These are phyloP conservation scores for Selenicereus undatus DNA, from an alignment of 148 eudicot species.

Conservation along the genomic window DNA sequence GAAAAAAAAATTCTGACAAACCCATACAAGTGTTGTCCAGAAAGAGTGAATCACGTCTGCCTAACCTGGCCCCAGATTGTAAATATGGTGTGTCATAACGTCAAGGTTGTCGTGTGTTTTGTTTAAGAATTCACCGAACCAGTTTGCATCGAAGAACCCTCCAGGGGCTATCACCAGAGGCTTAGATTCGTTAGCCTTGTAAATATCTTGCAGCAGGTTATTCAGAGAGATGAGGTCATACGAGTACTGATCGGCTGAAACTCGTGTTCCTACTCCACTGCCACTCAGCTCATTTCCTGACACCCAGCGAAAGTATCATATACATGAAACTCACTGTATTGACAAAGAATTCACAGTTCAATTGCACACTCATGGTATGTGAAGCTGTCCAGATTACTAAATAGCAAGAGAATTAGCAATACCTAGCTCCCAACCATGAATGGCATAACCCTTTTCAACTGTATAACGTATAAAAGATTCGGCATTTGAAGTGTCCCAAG, in stretches of 20 bases:
- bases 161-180: constrained; percentile 74
- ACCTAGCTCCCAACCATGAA: constrained; percentile 93
- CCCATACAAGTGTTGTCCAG: no score
- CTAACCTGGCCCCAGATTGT: constrained; percentile 90
- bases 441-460: constrained; percentile 53
- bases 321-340: background rate
- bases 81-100: constrained; percentile 83
- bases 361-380: background rate
- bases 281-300: constrained; percentile 93
- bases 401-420: background rate
- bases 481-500: constrained; percentile 80
- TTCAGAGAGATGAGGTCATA: constrained; percentile 43
- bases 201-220: constrained; percentile 45
- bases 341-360: background rate
- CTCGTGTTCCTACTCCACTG: constrained; percentile 64
- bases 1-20: no score
- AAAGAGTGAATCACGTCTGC: constrained; percentile 4
- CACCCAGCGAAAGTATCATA: constrained; percentile 7
- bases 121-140: constrained; percentile 59
- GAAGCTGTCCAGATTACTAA: background rate
- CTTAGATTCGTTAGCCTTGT: constrained; percentile 36
- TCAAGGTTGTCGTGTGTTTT: constrained; percentile 41
- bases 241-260: constrained; percentile 67
- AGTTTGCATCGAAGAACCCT: constrained; percentile 63
- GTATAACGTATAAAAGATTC: constrained; percentile 71